These are phyloP conservation scores for Corylus heterophylla DNA, from an alignment of 306 rosid species.

Conservation along the genomic window DNA sequence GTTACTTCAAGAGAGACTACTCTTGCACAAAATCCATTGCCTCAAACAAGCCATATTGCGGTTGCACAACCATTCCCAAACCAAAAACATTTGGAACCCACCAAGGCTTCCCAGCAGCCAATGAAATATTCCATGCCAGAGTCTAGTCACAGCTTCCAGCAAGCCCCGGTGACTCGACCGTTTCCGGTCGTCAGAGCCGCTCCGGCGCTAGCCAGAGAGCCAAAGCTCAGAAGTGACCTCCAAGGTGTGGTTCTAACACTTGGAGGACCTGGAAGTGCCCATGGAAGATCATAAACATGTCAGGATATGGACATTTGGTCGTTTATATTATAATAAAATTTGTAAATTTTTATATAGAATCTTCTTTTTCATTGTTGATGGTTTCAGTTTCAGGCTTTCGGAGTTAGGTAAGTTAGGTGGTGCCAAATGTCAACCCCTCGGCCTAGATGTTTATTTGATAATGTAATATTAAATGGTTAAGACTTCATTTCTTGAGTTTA, in stretches of 20 bases:
- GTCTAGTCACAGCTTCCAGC: conserved; percentile 38
- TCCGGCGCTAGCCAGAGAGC: conserved; percentile 44
- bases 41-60: conserved; percentile 22
- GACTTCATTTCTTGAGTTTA: neutral
- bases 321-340: neutral
- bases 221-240: conserved; percentile 70
- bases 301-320: conserved; percentile 1
- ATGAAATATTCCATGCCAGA: conserved; percentile 24
- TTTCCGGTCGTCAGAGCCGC: conserved; percentile 39
- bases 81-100: conserved; percentile 34
- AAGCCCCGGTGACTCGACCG: conserved; percentile 39
- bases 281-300: conserved; percentile 28
- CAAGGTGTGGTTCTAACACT: conserved; percentile 79
- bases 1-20: conserved; percentile 35
- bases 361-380: neutral
- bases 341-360: conserved; percentile 28
- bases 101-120: conserved; percentile 37
- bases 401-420: conserved; percentile 15
- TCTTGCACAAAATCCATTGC: conserved; percentile 39
- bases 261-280: conserved; percentile 76
- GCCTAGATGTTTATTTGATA: conserved; percentile 11
- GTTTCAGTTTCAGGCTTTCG: neutral
- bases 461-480: conserved; percentile 1
- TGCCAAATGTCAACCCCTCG: conserved; percentile 4
- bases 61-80: conserved; percentile 36